A percentile compares a stretch with the other conserved stretches of the same genome.
Conservation (phyloP, 805 yeast genomes). For the Wickerhamomyces alni region DNA sequence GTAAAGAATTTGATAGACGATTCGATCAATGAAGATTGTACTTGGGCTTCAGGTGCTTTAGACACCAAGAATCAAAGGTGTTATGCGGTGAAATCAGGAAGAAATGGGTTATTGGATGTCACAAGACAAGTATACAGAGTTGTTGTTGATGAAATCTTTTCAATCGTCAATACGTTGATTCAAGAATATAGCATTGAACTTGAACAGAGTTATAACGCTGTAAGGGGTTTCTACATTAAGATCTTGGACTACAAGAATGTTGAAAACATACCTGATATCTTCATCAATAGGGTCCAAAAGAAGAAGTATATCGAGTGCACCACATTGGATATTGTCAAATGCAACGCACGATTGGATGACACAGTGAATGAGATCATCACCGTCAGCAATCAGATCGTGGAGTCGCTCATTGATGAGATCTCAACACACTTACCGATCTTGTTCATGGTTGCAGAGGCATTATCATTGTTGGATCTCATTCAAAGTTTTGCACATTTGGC, state of each 20-base stretch:
- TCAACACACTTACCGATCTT: slow-evolving; percentile 26
- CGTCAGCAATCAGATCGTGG: slow-evolving; percentile 35
- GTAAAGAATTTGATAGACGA: slow-evolving; percentile 24
- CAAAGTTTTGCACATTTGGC: slow-evolving; percentile 28
- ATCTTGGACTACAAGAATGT: slow-evolving; percentile 18
- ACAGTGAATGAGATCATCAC: slow-evolving; percentile 34
- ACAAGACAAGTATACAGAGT: slow-evolving; percentile 36
- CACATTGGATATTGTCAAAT: slow-evolving; percentile 34
- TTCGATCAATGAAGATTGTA: slow-evolving; percentile 36
- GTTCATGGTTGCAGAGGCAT: slow-evolving; percentile 38
- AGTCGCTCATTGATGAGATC: slow-evolving; percentile 24
- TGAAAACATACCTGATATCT: slow-evolving; percentile 25
- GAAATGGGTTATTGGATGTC: slow-evolving; percentile 39
- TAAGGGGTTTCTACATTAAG: slow-evolving; percentile 33
- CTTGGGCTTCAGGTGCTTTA: slow-evolving; percentile 33
- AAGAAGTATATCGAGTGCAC: slow-evolving; percentile 31
- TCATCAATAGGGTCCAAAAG: slow-evolving; percentile 28
- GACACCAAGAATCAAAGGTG: slow-evolving; percentile 39
- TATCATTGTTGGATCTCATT: slow-evolving; percentile 35
- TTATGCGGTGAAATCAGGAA: slow-evolving; percentile 38
- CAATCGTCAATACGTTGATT: slow-evolving; percentile 21
- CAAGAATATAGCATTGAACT: slow-evolving; percentile 21
- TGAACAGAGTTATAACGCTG: slow-evolving; percentile 29
- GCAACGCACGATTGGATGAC: slow-evolving; percentile 34
- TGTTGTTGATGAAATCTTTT: slow-evolving; percentile 30